Percentiles rank a stretch among this genome's conserved stretches.
These are phyloP conservation scores for Neocatenulostroma microsporum DNA, from an alignment of 2,329 filamentous ascomycete species.

Conservation along the genomic window DNA sequence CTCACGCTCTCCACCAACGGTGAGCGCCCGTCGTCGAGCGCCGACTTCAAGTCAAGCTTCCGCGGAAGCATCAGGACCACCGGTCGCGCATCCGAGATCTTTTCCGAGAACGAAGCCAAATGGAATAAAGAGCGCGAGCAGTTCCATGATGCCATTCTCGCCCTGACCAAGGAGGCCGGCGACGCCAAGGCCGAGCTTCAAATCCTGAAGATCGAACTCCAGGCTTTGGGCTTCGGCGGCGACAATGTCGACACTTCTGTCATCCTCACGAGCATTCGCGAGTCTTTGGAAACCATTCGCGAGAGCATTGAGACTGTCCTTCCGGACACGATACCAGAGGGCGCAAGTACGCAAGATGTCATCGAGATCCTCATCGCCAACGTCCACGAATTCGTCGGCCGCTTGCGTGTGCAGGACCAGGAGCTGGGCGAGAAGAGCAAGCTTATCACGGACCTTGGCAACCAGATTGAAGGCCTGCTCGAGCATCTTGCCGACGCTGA, in stretches of 20 bases:
- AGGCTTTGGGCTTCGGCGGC: slow-evolving; percentile 34
- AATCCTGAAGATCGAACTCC: slow-evolving; percentile 37
- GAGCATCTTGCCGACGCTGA: slow-evolving; percentile 30
- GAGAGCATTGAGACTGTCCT: slow-evolving; percentile 34
- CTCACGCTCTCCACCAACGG: slow-evolving; percentile 6
- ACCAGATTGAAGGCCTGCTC: slow-evolving; percentile 30
- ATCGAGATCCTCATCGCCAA: slow-evolving; percentile 32
- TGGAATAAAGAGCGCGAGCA: slow-evolving; percentile 25
- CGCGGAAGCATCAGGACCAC: slow-evolving; percentile 4
- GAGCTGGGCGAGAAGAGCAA: slow-evolving; percentile 28
- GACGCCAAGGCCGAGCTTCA: slow-evolving; percentile 35
- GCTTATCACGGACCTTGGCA: slow-evolving; percentile 27
- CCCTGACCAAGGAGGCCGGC: slow-evolving; percentile 31
- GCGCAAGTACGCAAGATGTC: slow-evolving; percentile 34
- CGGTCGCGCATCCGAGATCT: slow-evolving; percentile 9
- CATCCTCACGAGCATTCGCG: slow-evolving; percentile 35
- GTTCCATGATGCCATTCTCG: slow-evolving; percentile 35
- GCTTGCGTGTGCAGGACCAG: slow-evolving; percentile 29
- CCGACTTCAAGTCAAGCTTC: neutral
- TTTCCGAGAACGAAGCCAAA: slow-evolving; percentile 6
- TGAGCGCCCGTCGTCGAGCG: slow-evolving; percentile 3
- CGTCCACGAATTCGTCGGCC: slow-evolving; percentile 28
- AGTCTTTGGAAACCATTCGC: slow-evolving; percentile 35
- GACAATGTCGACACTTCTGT: slow-evolving; percentile 26
- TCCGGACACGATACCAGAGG: slow-evolving; percentile 30